A percentile compares a stretch with the other conserved stretches of the same genome.
These are phyloP conservation scores for Claviceps sp. DNA, from an alignment of 2,329 filamentous ascomycete genomes.

Conservation along the genomic window DNA sequence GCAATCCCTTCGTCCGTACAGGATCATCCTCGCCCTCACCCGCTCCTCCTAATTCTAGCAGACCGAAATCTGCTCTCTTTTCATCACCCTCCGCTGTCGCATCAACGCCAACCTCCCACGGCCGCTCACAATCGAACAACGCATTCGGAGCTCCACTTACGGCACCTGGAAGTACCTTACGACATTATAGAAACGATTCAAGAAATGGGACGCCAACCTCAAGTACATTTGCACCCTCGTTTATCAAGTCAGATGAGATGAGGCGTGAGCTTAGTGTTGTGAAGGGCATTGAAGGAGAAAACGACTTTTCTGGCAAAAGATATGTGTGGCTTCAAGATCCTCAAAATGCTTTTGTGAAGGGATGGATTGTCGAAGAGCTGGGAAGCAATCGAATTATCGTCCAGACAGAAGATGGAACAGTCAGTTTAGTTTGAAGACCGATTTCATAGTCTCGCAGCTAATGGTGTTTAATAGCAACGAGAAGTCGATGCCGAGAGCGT, in stretches of 20 bases:
- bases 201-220: constrained; percentile 50
- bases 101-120: constrained; percentile 38
- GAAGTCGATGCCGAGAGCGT: constrained; percentile 77
- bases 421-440: constrained; percentile 30
- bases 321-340: constrained; percentile 95
- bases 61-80: constrained; percentile 68
- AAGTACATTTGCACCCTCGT: constrained; percentile 86
- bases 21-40: constrained; percentile 40
- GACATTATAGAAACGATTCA: constrained; percentile 44
- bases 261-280: constrained; percentile 42
- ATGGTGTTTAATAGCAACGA: constrained; percentile 48
- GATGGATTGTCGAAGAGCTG: constrained; percentile 78
- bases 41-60: constrained; percentile 33
- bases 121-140: constrained; percentile 55
- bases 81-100: constrained; percentile 35
- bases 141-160: constrained; percentile 29
- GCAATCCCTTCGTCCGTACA: constrained; percentile 65
- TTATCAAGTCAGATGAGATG: constrained; percentile 81
- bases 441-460: constrained; percentile 5
- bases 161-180: constrained; percentile 22
- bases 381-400: constrained; percentile 59
- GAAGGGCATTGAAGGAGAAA: constrained; percentile 81
- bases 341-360: constrained; percentile 77
- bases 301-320: constrained; percentile 96
- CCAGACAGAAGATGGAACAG: constrained; percentile 84